Conservation (phyloP, 2,329 filamentous ascomycete genomes). For the Cladosporium sp. region DNA sequence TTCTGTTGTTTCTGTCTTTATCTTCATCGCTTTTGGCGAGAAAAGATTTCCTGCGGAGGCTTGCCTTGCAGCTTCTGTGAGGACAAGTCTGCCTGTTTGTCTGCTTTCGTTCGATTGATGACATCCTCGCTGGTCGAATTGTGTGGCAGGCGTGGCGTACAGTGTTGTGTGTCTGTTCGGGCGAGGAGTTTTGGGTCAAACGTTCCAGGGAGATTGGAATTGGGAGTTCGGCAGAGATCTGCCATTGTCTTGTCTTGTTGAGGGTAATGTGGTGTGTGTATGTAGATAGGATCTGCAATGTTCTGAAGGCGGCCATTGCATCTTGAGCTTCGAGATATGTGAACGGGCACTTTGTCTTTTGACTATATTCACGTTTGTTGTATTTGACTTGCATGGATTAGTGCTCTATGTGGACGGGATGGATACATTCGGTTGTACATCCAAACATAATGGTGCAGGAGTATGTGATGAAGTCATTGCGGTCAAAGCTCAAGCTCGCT, state of each 20-base stretch:
- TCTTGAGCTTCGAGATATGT: too few species aligned
- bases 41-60: neutral
- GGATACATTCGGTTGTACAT: too few species aligned
- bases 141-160: neutral
- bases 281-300: neutral
- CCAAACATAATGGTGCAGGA: neutral
- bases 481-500: constrained; percentile 10
- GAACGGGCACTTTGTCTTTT: neutral
- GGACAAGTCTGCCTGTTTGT: neutral
- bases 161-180: neutral
- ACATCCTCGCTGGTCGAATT: neutral
- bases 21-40: neutral
- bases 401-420: neutral
- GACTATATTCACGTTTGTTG: neutral
- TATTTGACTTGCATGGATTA: neutral
- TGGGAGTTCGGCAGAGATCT: neutral
- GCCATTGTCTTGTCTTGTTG: neutral
- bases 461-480: constrained; percentile 12
- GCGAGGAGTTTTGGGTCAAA: neutral
- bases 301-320: neutral
- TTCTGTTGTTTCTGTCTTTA: neutral
- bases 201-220: neutral
- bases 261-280: neutral
- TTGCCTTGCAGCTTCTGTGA: too few species aligned
- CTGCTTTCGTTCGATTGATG: neutral